Percentiles rank a stretch among this genome's conserved stretches.
Conservation (phyloP, 1,139 yeast genomes). For the Candida tetrigidarum region DNA sequence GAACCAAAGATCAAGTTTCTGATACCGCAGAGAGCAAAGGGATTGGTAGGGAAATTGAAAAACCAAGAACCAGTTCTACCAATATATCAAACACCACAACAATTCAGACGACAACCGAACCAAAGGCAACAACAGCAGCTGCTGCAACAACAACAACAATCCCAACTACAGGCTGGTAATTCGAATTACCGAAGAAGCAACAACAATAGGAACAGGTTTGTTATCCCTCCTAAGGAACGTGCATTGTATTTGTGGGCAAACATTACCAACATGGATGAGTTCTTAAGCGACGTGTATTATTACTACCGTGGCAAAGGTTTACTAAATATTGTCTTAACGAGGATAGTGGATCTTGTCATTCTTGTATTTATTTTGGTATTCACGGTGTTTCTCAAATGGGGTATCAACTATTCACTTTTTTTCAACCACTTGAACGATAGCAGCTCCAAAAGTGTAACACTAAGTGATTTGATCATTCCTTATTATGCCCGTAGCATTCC, state of each 20-base stretch:
- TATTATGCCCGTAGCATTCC: conserved; percentile 62
- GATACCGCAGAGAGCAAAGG: conserved; percentile 13
- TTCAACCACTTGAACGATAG: conserved; percentile 24
- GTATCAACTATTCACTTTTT: conserved; percentile 66
- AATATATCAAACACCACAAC: conserved; percentile 11
- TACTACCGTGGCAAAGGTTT: conserved; percentile 89
- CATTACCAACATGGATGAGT: conserved; percentile 86
- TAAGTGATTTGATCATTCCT: conserved; percentile 55
- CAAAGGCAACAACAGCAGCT: conserved; percentile 12
- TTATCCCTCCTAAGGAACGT: conserved; percentile 67
- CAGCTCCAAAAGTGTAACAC: conserved; percentile 26
- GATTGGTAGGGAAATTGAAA: conserved; percentile 4
- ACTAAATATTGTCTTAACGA: conserved; percentile 69
- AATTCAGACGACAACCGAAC: conserved; percentile 13
- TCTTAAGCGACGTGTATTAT: conserved; percentile 78
- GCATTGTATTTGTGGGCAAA: conserved; percentile 98
- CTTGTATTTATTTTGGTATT: conserved; percentile 78
- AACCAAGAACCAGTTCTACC: conserved; percentile 12
- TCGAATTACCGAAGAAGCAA: conserved; percentile 19
- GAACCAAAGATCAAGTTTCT: conserved; percentile 15
- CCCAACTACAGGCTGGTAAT: conserved; percentile 11
- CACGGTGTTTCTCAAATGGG: conserved; percentile 80
- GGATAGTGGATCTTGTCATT: conserved; percentile 69
- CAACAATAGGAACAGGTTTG: conserved; percentile 21
- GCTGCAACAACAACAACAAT: conserved; percentile 9